Conservation (phyloP, 2,329 filamentous ascomycete species). For the Aspergillus versicolor region DNA sequence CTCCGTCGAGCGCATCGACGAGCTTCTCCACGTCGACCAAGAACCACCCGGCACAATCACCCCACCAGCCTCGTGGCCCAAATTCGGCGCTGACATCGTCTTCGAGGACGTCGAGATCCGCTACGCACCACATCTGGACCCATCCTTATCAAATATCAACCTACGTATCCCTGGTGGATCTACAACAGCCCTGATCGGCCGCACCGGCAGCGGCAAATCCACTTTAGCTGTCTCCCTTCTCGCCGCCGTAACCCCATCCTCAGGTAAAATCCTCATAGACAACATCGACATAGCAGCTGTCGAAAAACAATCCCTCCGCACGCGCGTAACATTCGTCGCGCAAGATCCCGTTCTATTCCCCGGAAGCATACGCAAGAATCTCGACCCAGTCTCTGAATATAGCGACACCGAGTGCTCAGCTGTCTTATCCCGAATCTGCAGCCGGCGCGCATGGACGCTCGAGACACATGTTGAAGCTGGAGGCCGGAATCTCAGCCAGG, state of each 20-base stretch:
- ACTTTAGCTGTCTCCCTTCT: conserved; percentile 67
- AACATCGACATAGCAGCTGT: conserved; percentile 60
- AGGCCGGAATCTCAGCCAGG: conserved; percentile 63
- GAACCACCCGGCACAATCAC: conserved; percentile 66
- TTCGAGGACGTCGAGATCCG: conserved; percentile 77
- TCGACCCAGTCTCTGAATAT: conserved; percentile 61
- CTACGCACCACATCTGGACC: conserved; percentile 75
- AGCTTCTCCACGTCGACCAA: conserved; percentile 75
- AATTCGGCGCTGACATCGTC: conserved; percentile 66
- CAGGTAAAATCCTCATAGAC: conserved; percentile 60
- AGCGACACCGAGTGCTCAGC: conserved; percentile 54
- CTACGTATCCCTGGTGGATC: conserved; percentile 76
- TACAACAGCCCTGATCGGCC: conserved; percentile 75
- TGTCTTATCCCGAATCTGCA: conserved; percentile 56
- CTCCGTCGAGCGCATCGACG: conserved; percentile 81
- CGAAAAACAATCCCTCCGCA: conserved; percentile 59
- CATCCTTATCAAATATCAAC: conserved; percentile 66
- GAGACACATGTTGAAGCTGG: conserved; percentile 59
- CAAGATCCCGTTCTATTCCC: conserved; percentile 68
- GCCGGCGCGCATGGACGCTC: conserved; percentile 56
- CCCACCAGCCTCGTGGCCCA: conserved; percentile 76
- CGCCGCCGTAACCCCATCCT: conserved; percentile 54
- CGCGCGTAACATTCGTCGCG: conserved; percentile 64
- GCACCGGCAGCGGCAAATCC: conserved; percentile 79
- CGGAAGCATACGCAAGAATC: conserved; percentile 60